phyloP scores from a whole-genome alignment of 352 stramenopile genomes.

The Globisporangium parvum region DNA sequence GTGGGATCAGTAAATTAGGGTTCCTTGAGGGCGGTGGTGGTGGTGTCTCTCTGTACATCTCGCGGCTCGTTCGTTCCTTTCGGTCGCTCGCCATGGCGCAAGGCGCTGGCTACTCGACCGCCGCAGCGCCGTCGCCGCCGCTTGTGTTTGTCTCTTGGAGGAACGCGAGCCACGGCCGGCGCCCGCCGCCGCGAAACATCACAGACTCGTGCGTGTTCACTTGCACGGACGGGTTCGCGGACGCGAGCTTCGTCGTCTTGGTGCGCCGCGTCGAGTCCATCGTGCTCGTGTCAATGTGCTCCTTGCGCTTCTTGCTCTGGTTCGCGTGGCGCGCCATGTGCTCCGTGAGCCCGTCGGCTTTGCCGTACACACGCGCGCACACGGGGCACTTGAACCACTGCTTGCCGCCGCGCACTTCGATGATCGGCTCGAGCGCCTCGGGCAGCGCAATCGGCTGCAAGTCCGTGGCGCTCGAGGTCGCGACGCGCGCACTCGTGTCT shows the following conservation, averaged over 20 bases:
- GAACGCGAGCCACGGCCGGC: constrained; percentile 72
- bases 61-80: too few relatives aligned
- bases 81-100: neutral
- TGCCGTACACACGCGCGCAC: constrained; percentile 73
- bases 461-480: constrained; percentile 17
- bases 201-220: constrained; percentile 85
- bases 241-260: constrained; percentile 80
- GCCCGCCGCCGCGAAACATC: constrained; percentile 70
- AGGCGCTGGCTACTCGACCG: constrained; percentile 3
- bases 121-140: constrained; percentile 11
- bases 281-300: constrained; percentile 77
- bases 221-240: constrained; percentile 81
- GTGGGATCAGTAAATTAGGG: constrained; percentile 19
- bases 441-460: constrained; percentile 68
- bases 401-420: constrained; percentile 76
- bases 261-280: constrained; percentile 72
- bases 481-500: constrained; percentile 25
- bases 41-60: neutral
- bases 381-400: constrained; percentile 85
- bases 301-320: constrained; percentile 82
- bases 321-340: constrained; percentile 84
- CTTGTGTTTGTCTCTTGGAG: constrained; percentile 36
- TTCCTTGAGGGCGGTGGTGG: neutral
- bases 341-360: constrained; percentile 59
- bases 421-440: constrained; percentile 53